Evolutionary conservation across 805 yeast genomes (phyloP), one percentile per base, ranked within the genome.

Genomic region (Wickerhamomyces kurtzmanii): DNA sequence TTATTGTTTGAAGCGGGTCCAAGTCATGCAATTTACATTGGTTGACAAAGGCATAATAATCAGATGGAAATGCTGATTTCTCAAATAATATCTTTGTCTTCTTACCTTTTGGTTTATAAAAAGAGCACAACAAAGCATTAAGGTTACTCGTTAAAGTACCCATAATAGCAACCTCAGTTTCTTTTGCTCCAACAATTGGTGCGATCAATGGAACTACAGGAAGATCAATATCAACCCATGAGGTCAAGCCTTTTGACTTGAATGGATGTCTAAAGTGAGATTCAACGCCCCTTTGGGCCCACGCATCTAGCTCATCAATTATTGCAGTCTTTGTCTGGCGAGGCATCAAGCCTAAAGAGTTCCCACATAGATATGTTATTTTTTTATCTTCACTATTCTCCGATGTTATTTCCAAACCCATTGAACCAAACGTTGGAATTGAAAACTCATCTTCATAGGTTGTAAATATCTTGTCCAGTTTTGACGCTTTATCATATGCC

Each of bases 311-410:
- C 51, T 87, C 96, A 22, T 59, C 64, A 27, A 54, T 53, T 11
- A 87, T 57, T 11, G 81, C 80, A 6, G 39, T 37, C 19, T 69
- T 58, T 0, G 87, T 75, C 6, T 59, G 46, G 28, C 53, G 59
- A 1, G 97, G 96, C 87, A 85, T 81, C 33, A 87, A 56, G 0
- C 97, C 97, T 6, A 87, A 68, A n/a, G 95, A 84, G 57, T 87
- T 89, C 3, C 97, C 97, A 54, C 95, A 85, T 26, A 87, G 59
- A 47, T 87, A 89, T 14, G 67, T 59, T 9, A 69, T 58, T 7
- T 40, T 35, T 16, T 42, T 38, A 9, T 33, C 26, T 7, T 25
- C 20, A 20, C n/a, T n/a, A n/a, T n/a, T n/a, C n/a, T 28, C 24
- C 5, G 26, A 15, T 14, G 32, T 22, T 6, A 35, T 42, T 8